Evolutionary conservation across 345 rosid genomes (phyloP).

Genomic region (Mallotus nudiflorus): DNA sequence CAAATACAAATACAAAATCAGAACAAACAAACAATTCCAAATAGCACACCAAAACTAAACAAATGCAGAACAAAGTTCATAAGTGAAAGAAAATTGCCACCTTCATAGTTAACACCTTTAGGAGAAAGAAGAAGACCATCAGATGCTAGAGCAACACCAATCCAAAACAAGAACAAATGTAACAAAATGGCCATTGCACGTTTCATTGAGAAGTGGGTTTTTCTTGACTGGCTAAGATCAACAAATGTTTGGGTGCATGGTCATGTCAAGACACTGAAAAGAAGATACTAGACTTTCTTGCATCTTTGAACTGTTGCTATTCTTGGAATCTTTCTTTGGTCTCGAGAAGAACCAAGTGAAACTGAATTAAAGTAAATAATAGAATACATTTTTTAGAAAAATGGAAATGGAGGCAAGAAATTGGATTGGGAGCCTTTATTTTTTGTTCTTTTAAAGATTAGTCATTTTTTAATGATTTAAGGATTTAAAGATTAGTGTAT

Average conservation of each 20-base stretch:
- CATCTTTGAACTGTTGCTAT: background rate
- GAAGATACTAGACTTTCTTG: constrained; percentile 8
- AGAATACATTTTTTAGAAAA: background rate
- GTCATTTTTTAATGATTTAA: background rate
- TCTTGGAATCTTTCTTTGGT: background rate
- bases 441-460: background rate
- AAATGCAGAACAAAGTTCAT: background rate
- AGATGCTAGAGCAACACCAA: constrained; percentile 36
- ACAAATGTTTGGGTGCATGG: constrained; percentile 6
- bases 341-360: too few relatives aligned
- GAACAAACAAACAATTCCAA: background rate
- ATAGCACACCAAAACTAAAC: background rate
- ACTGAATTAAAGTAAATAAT: too few relatives aligned
- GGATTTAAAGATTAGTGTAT: background rate
- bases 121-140: constrained; percentile 87
- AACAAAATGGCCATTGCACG: constrained; percentile 28
- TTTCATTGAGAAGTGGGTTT: constrained; percentile 28
- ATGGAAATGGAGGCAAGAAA: constrained; percentile 1
- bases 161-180: constrained; percentile 33
- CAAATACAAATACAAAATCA: background rate
- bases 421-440: background rate
- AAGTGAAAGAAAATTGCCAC: constrained; percentile 35
- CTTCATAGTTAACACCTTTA: constrained; percentile 93
- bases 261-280: constrained; percentile 5
- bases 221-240: background rate